A percentile compares a stretch with the other conserved stretches of the same genome.
Evolutionary conservation across 495 filamentous ascomycete species (phyloP).

Genomic region (Penicillium herquei): DNA sequence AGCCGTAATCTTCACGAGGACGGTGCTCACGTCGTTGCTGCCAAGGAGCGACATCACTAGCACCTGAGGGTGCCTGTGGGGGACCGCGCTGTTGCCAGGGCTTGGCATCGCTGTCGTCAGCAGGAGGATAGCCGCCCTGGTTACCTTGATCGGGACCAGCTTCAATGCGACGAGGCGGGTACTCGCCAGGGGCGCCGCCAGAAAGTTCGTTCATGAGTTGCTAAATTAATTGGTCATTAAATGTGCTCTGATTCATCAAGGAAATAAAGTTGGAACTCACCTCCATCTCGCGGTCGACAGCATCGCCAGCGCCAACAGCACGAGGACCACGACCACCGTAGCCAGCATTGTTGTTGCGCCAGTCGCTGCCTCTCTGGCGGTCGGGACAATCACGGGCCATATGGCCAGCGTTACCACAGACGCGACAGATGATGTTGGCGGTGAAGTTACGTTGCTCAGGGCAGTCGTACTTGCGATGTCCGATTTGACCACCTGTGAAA

Average conservation of each 20-base stretch:
- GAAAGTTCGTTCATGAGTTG: conserved; percentile 98
- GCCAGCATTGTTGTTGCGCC: conserved; percentile 66
- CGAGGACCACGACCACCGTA: conserved; percentile 47
- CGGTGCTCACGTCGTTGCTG: conserved; percentile 59
- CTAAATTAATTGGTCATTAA: conserved; percentile 48
- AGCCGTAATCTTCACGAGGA: conserved; percentile 39
- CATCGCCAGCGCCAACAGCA: conserved; percentile 74
- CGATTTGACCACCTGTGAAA: conserved; percentile 81
- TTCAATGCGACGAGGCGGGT: conserved; percentile 80
- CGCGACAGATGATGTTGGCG: conserved; percentile 97
- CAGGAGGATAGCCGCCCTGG: conserved; percentile 46
- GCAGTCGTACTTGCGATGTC: conserved; percentile 98
- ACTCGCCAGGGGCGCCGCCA: conserved; percentile 64
- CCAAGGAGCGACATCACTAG: conserved; percentile 82
- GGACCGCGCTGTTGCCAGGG: conserved; percentile 86
- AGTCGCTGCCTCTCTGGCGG: conserved; percentile 82
- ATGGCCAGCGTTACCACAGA: conserved; percentile 92
- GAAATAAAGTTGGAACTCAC: conserved; percentile 47
- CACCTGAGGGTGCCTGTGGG: conserved; percentile 60
- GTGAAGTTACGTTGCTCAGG: conserved; percentile 97
- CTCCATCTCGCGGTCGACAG: conserved; percentile 92
- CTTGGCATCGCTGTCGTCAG: conserved; percentile 61
- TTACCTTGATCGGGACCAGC: conserved; percentile 64
- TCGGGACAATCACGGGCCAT: conserved; percentile 95
- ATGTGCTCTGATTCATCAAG: background rate